These are phyloP conservation scores for Penicillium sp. DNA, from an alignment of 2,329 filamentous ascomycete genomes.

Conservation along the genomic window DNA sequence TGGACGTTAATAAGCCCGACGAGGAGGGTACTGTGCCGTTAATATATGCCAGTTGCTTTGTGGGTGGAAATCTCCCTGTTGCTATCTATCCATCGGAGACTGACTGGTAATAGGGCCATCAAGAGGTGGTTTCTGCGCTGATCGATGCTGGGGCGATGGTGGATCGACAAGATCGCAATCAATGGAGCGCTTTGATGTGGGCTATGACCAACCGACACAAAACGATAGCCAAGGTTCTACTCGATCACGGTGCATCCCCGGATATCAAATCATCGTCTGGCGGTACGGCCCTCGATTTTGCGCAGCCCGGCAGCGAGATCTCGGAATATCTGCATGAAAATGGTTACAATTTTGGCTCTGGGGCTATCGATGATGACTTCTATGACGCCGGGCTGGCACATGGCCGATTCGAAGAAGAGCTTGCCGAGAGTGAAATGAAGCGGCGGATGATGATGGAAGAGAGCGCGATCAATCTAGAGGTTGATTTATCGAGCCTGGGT, in stretches of 20 bases:
- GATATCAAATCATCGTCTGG: conserved; percentile 94
- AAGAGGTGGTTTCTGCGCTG: conserved; percentile 79
- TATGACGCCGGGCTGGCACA: conserved; percentile 91
- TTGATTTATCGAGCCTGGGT: conserved; percentile 91
- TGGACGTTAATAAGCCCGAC: conserved; percentile 85
- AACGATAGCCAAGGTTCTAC: conserved; percentile 84
- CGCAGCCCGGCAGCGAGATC: conserved; percentile 93
- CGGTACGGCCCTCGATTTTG: conserved; percentile 92
- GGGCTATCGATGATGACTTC: conserved; percentile 74
- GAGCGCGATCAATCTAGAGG: conserved; percentile 93
- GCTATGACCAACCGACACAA: conserved; percentile 99
- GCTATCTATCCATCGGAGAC: conserved; percentile 1
- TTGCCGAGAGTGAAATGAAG: conserved; percentile 94
- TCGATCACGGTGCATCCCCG: conserved; percentile 92
- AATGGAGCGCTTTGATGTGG: conserved; percentile 99
- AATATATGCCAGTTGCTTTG: conserved; percentile 98
- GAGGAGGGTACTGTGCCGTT: conserved; percentile 95
- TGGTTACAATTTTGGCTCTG: conserved; percentile 67
- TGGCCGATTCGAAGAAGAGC: conserved; percentile 93
- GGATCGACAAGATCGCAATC: conserved; percentile 90
- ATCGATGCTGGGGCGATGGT: conserved; percentile 85
- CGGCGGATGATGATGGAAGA: conserved; percentile 97
- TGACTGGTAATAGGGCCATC: conserved; percentile 67
- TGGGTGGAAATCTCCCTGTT: conserved; percentile 44
- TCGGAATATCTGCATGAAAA: conserved; percentile 93